Percentiles rank a stretch among this genome's conserved stretches.
Conservation (phyloP, 306 rosid genomes). For the Senna tora region DNA sequence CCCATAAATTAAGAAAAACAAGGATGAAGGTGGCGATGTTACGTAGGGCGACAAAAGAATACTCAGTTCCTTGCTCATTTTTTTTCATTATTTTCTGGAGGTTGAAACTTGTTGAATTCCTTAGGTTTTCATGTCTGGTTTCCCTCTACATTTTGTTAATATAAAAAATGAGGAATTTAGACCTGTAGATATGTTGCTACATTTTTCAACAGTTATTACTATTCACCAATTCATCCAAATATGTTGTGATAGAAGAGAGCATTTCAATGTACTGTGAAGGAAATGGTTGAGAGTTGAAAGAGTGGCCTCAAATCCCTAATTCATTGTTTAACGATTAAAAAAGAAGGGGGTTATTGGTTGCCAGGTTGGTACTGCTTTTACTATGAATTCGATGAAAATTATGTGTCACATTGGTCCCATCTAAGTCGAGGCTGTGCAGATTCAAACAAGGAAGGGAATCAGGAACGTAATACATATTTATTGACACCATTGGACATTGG, state of each 20-base stretch:
- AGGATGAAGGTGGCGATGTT: conserved; percentile 29
- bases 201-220: no score
- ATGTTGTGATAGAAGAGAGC: no score
- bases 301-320: background rate
- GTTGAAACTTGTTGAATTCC: background rate
- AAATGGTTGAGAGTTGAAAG: background rate
- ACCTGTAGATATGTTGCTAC: background rate
- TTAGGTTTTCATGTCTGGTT: background rate
- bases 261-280: no score
- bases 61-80: background rate
- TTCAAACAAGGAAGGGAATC: background rate
- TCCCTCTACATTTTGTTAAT: background rate
- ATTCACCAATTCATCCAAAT: no score
- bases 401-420: background rate
- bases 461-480: no score
- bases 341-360: no score
- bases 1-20: no score
- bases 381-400: background rate
- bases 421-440: no score
- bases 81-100: background rate
- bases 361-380: no score
- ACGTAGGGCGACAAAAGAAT: background rate
- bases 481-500: no score
- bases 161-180: background rate
- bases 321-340: no score